These are phyloP conservation scores for Odontarrhena argentea DNA, from an alignment of 345 rosid species.

Conservation along the genomic window DNA sequence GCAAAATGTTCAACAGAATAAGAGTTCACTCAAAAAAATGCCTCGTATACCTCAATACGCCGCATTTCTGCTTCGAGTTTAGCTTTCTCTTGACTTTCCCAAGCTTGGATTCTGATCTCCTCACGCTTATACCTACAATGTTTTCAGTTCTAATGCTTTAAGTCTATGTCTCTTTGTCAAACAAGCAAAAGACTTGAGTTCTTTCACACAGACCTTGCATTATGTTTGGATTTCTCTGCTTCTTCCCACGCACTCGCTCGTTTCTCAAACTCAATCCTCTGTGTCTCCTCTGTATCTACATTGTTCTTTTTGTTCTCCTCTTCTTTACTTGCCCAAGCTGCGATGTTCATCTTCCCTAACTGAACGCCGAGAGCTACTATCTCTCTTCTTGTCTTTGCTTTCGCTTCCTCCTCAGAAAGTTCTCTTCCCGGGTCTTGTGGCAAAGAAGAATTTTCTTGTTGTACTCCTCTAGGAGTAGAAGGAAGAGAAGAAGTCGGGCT, in stretches of 20 bases:
- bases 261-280: constrained; percentile 49
- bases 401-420: constrained; percentile 66
- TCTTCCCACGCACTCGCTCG: constrained; percentile 93
- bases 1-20: not conserved
- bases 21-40: not conserved
- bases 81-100: constrained; percentile 89
- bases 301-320: constrained; percentile 45
- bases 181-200: not conserved
- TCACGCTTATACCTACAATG: constrained; percentile 76
- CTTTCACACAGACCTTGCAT: constrained; percentile 68
- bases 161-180: not conserved
- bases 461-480: constrained; percentile 62
- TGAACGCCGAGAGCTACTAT: constrained; percentile 79
- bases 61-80: constrained; percentile 84
- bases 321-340: constrained; percentile 95
- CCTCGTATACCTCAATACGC: constrained; percentile 63
- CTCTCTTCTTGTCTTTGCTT: constrained; percentile 80
- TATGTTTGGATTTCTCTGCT: constrained; percentile 81
- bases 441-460: constrained; percentile 28
- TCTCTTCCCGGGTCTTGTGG: constrained; percentile 39
- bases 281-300: constrained; percentile 45
- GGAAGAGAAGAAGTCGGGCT: constrained; percentile 82
- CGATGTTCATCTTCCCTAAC: constrained; percentile 84
- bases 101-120: constrained; percentile 86
- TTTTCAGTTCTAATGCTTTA: not conserved